Conservation (phyloP, 768 basidiomycete species). For the Pisolithus sp. region DNA sequence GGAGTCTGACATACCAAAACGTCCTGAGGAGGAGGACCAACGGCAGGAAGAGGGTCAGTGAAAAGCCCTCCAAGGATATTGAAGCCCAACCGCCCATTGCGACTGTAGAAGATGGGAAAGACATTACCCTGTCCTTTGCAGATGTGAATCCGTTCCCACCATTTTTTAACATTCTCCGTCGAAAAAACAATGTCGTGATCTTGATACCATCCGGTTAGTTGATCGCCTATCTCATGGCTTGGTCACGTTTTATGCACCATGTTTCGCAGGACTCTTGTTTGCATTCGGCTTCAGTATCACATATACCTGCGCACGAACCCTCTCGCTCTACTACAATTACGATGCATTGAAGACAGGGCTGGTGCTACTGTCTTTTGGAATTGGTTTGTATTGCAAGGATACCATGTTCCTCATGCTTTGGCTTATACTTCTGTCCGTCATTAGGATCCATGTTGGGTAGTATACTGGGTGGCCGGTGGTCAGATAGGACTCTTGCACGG, state of each 20-base stretch:
- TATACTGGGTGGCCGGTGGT: slow-evolving; percentile 56
- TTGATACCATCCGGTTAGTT: slow-evolving; percentile 33
- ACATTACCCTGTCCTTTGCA: slow-evolving; percentile 50
- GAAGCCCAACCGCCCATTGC: slow-evolving; percentile 12
- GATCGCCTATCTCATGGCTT: neutral
- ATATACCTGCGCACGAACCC: slow-evolving; percentile 72
- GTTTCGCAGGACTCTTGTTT: neutral
- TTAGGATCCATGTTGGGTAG: slow-evolving; percentile 47
- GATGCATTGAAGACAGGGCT: slow-evolving; percentile 69
- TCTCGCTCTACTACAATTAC: slow-evolving; percentile 60
- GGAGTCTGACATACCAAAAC: slow-evolving; percentile 74
- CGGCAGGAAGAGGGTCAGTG: slow-evolving; percentile 6
- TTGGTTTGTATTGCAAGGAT: slow-evolving; percentile 36
- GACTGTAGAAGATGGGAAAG: slow-evolving; percentile 13
- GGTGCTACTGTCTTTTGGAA: slow-evolving; percentile 68
- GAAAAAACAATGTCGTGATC: slow-evolving; percentile 62
- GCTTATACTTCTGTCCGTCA: neutral
- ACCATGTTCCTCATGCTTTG: neutral
- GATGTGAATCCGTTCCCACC: slow-evolving; percentile 74
- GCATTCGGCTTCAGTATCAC: slow-evolving; percentile 52
- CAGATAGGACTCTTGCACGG: slow-evolving; percentile 42
- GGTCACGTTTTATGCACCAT: neutral
- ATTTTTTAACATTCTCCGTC: slow-evolving; percentile 49
- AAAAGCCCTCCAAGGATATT: slow-evolving; percentile 16
- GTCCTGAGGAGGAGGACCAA: slow-evolving; percentile 40